Percentiles rank a stretch among this genome's conserved stretches.
These are phyloP conservation scores for Trichosporon sp. DNA, from an alignment of 1,284 basidiomycete genomes.

Conservation along the genomic window DNA sequence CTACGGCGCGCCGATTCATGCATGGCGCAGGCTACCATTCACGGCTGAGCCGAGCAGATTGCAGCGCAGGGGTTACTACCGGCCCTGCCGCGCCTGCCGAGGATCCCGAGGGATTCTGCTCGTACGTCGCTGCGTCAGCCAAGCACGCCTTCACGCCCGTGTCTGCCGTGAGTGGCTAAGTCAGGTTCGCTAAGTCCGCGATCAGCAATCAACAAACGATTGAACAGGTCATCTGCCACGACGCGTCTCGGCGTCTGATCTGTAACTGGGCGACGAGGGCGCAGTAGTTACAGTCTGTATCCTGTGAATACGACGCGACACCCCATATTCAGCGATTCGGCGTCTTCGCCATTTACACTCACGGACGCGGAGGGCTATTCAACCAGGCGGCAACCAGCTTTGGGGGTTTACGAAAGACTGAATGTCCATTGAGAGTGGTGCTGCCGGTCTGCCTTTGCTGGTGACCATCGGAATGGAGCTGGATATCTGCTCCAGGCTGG, in stretches of 20 bases:
- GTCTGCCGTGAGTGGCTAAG: not conserved
- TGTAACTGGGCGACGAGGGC: not conserved
- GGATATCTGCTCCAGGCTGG: no score
- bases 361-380: not conserved
- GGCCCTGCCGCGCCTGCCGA: not conserved
- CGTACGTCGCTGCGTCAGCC: not conserved
- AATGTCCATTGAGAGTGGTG: not conserved
- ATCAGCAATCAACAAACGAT: not conserved
- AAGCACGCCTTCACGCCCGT: not conserved
- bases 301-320: not conserved
- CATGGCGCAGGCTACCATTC: not conserved
- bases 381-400: not conserved
- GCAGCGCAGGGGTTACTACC: not conserved
- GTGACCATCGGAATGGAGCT: no score
- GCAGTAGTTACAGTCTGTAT: not conserved
- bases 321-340: not conserved
- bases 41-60: not conserved
- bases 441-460: no score
- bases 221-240: not conserved
- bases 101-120: not conserved
- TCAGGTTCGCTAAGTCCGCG: not conserved
- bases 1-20: slow-evolving; percentile 4
- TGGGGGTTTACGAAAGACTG: not conserved
- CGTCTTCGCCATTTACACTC: not conserved
- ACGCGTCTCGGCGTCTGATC: slow-evolving; percentile 3